Evolutionary conservation across 179 eudicot species (phyloP), one percentile per base, ranked within the genome.

Genomic region (Nepenthes alata): DNA sequence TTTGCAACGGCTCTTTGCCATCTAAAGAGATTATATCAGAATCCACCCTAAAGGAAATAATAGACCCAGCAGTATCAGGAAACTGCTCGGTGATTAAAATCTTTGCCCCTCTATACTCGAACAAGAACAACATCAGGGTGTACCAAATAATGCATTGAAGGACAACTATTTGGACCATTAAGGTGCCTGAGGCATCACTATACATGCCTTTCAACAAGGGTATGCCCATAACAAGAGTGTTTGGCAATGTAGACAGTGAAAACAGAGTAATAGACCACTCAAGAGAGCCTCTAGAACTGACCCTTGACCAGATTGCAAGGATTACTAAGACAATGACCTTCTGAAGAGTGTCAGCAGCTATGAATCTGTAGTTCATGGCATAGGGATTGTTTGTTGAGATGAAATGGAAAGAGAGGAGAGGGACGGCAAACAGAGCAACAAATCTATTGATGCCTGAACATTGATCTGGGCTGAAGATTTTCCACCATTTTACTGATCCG

Each of bases 1-100:
- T 71, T 57, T 78, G 75, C n/a, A 78, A 65, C 35, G 73, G 73
- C 61, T 78, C 81, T 45, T 71, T 77, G 1, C 81, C 81, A 62
- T 78, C 78, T 2, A 78, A 49, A 4, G 81, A 78, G 10, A 78
- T 64, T 11, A 78, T 72, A 67, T 78, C 82, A 35, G 76, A 71
- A 8, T 75, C 82, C 1, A 78, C 79, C 70, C 71, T 74, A 15
- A 78, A 78, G 5, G 74, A 68, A 4, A 75, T 70, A 53, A 78
- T 78, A 25, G 79, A 68, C 36, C 66, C 82, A 3, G 74, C 82
- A 1, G 82, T 78, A 15, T 74, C 70, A 13, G 70, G 70, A 39
- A 66, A 66, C 49, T 66, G 70, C 37, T 72, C 76, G 3, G 37
- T 14, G 4, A 68, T 64, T 12, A 68, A 47, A 35, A 63, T 47